A percentile compares a stretch with the other conserved stretches of the same genome.
Evolutionary conservation across 192 early-diverging fungal genomes (phyloP).

Genomic region (Rhizophagus prolifer): DNA sequence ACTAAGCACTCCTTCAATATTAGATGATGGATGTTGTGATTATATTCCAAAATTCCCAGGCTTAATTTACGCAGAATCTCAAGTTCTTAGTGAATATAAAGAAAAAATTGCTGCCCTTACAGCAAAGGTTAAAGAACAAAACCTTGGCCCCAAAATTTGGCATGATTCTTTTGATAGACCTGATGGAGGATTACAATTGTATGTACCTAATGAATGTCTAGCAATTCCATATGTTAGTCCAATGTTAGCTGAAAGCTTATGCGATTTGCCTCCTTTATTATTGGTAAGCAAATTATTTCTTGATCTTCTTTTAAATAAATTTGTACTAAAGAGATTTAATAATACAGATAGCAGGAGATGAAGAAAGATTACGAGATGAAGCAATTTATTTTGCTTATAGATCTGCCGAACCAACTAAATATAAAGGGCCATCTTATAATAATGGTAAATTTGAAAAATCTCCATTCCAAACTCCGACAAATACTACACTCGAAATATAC

Average conservation of each 20-base stretch:
- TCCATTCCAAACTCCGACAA: conserved; percentile 25
- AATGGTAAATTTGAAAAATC: conserved; percentile 2
- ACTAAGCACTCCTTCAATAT: too few relatives aligned
- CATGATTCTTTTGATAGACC: conserved; percentile 30
- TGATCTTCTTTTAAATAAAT: not conserved
- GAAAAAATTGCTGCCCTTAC: conserved; percentile 26
- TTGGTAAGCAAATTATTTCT: conserved; percentile 43
- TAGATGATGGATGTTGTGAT: conserved; percentile 29
- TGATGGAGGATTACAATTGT: conserved; percentile 44
- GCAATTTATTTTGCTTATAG: conserved; percentile 40
- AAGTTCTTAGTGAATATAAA: conserved; percentile 34
- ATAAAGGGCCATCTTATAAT: not conserved
- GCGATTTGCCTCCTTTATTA: conserved; percentile 42
- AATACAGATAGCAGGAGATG: conserved; percentile 43
- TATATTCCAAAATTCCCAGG: conserved; percentile 37
- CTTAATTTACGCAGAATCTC: conserved; percentile 19
- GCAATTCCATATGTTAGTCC: conserved; percentile 50
- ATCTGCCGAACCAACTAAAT: conserved; percentile 16
- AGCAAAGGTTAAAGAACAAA: conserved; percentile 19
- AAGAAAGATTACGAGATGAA: conserved; percentile 52
- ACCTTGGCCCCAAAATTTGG: conserved; percentile 2
- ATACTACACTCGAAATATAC: conserved; percentile 45
- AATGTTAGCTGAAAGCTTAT: conserved; percentile 38
- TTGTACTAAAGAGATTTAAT: not conserved
- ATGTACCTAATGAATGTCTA: conserved; percentile 44